A percentile compares a stretch with the other conserved stretches of the same genome.
Conservation (phyloP, 116 monocot genomes). For the Zostera marina region DNA sequence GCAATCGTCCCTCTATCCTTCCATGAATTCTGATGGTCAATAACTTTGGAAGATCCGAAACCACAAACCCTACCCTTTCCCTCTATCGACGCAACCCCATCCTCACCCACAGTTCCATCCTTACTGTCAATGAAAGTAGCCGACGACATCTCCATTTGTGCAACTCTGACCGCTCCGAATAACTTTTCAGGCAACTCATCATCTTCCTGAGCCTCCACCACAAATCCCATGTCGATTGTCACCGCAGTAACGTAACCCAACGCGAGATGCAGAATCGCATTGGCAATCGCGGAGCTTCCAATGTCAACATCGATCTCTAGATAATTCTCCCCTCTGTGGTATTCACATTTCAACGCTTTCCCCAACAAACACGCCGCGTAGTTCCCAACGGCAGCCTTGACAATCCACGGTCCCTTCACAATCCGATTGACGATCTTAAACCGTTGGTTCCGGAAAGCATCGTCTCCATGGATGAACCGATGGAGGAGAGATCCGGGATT, state of each 20-base stretch:
- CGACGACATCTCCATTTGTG: constrained; percentile 91
- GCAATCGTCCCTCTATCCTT: not conserved
- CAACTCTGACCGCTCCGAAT: constrained; percentile 78
- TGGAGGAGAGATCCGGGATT: constrained; percentile 44
- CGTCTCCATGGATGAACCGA: constrained; percentile 70
- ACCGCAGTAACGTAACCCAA: constrained; percentile 68
- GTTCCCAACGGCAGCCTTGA: constrained; percentile 71
- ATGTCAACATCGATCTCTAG: constrained; percentile 96
- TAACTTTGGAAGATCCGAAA: constrained; percentile 1
- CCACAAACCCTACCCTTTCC: not conserved
- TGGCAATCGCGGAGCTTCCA: constrained; percentile 88
- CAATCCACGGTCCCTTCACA: constrained; percentile 92
- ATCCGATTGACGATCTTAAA: constrained; percentile 94
- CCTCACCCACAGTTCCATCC: constrained; percentile 1
- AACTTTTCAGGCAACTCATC: constrained; percentile 80
- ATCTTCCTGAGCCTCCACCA: constrained; percentile 75
- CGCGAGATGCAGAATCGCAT: constrained; percentile 59
- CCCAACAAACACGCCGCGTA: constrained; percentile 82
- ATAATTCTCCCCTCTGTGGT: constrained; percentile 62
- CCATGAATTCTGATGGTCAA: not conserved
- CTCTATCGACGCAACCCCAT: constrained; percentile 1
- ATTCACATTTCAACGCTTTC: constrained; percentile 58
- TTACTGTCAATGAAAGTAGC: constrained; percentile 41
- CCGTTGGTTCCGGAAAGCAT: constrained; percentile 62
- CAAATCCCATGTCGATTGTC: constrained; percentile 90